Base-by-base conservation (phyloP, 306 rosid genomes). In the Hippophae rhamnoides region DNA sequence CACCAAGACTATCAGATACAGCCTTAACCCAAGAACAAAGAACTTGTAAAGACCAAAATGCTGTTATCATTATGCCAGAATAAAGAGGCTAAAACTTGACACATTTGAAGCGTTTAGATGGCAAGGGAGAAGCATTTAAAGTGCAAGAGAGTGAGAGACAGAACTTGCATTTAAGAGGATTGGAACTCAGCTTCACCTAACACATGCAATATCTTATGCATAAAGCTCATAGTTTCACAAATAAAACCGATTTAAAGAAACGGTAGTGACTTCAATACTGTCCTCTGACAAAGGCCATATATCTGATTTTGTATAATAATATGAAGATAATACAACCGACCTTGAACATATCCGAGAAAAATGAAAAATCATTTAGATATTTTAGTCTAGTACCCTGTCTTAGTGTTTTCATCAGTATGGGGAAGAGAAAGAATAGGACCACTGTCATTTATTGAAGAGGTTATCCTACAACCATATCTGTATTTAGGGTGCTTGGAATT, bases 131-230 rank as follows among this genome's bases (percentile, higher is more conserved):
- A 57, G 13, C 38, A 42, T 61, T n/a, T 57, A 48, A 13, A 69
- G 51, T 69, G 60, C 14, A 49, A 49, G 48, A 74, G 58, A 48
- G 52, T 12, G 26, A 52, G 61, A 56, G 43, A 45, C 3, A 9
- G 54, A 60, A 46, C n/a, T n/a, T 57, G 62, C 65, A 68, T 63
- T 68, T 52, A 70, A 57, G 61, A 64, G 49, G 27, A 58, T 43
- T 5, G 10, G 52, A 75, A 48, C 10, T 9, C 26, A 43, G 65
- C 45, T 27, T 58, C 69, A 65, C 76, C 72, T 5, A 58, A 57
- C 55, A 41, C 60, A 59, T 52, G 58, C 14, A 25, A 46, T 50
- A 61, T 26, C 57, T 44, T 65, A 42, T 54, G 25, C 40, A 60
- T 14, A 40, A 27, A 47, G 58, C 41, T 31, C 38, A 31, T 31